These are phyloP conservation scores for Blastosporella zonata DNA, from an alignment of 1,284 basidiomycete species.

Conservation along the genomic window DNA sequence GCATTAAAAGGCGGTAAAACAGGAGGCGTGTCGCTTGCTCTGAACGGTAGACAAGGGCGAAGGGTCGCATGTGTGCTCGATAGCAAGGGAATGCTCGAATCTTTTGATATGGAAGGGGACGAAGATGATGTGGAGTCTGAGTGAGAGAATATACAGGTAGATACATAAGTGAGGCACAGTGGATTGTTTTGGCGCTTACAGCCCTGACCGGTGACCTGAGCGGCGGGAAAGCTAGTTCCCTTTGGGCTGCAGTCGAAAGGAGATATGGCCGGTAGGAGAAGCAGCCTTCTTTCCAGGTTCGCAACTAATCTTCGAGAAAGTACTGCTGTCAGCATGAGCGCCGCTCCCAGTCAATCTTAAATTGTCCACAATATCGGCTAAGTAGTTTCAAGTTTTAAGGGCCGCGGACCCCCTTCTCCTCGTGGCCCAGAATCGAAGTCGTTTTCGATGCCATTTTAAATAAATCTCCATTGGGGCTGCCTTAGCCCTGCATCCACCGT, in stretches of 20 bases:
- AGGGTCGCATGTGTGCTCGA: constrained; percentile 74
- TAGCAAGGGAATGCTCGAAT: constrained; percentile 59
- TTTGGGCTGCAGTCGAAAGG: constrained; percentile 28
- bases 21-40: constrained; percentile 56
- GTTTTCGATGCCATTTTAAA: constrained; percentile 58
- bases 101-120: constrained; percentile 74
- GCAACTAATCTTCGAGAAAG: constrained; percentile 34
- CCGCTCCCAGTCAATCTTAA: constrained; percentile 46
- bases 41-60: constrained; percentile 72
- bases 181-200: constrained; percentile 22
- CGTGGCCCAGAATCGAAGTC: constrained; percentile 63
- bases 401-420: constrained; percentile 57
- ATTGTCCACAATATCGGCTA: constrained; percentile 46
- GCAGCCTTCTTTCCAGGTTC: too few species aligned
- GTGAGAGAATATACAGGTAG: constrained; percentile 25
- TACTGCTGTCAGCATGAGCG: constrained; percentile 37
- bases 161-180: constrained; percentile 20
- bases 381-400: constrained; percentile 39
- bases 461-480: constrained; percentile 35
- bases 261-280: constrained; percentile 36
- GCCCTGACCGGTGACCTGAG: constrained; percentile 24
- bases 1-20: constrained; percentile 48
- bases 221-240: constrained; percentile 22
- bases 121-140: constrained; percentile 45
- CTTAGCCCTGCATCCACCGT: constrained; percentile 30